Percentiles rank a stretch among this genome's conserved stretches.
Evolutionary conservation across 2,329 filamentous ascomycete species (phyloP).

Genomic region (Fusarium cyanostomum): DNA sequence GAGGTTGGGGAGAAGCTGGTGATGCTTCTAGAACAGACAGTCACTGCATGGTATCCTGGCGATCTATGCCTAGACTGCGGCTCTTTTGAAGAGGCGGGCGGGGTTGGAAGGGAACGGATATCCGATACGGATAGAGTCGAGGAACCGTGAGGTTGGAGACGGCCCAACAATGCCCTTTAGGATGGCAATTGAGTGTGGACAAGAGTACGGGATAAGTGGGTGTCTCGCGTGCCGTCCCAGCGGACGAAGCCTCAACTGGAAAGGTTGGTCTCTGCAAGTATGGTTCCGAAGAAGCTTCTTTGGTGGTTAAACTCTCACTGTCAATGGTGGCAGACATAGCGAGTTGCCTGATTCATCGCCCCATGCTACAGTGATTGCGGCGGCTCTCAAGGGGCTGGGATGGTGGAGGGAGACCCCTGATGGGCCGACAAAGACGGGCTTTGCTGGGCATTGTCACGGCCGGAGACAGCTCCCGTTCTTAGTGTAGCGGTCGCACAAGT

Average conservation of each 20-base stretch:
- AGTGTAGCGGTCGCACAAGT: conserved; percentile 36
- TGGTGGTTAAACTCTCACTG: conserved; percentile 1
- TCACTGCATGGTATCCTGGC: background rate
- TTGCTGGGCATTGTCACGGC: conserved; percentile 16
- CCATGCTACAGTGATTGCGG: background rate
- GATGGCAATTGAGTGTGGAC: conserved; percentile 19
- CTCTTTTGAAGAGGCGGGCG: conserved; percentile 20
- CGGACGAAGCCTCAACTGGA: conserved; percentile 26
- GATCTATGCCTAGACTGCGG: conserved; percentile 29
- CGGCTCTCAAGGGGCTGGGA: conserved; percentile 6
- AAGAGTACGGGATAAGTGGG: conserved; percentile 3
- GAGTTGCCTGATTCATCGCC: conserved; percentile 16
- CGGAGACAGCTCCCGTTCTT: conserved; percentile 42
- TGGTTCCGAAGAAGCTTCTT: conserved; percentile 31
- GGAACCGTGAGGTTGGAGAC: conserved; percentile 22
- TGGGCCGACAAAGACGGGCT: conserved; percentile 4
- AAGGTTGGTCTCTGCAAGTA: conserved; percentile 26
- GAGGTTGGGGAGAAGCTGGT: conserved; percentile 25
- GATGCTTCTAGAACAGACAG: conserved; percentile 25
- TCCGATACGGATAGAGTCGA: background rate
- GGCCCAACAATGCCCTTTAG: conserved; percentile 25
- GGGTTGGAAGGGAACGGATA: conserved; percentile 4
- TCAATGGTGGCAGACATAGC: background rate
- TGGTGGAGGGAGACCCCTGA: conserved; percentile 14
- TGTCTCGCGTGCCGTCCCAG: conserved; percentile 21